Evolutionary conservation across 2,329 filamentous ascomycete genomes (phyloP), one percentile per base, ranked within the genome.

Genomic region (Pseudopithomyces chartarum): DNA sequence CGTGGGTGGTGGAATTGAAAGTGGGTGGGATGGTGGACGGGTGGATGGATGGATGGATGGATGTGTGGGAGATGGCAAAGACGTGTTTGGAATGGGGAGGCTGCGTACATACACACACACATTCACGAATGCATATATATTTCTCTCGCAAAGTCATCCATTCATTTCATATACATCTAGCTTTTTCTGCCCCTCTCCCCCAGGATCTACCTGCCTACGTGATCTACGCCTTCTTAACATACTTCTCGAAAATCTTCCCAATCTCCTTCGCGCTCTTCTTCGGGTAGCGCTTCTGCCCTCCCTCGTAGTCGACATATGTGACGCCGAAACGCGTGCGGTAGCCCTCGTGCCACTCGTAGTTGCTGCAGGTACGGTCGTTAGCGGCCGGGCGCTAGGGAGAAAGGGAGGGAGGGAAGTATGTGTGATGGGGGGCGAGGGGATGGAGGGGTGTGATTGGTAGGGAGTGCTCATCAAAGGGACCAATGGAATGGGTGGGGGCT

Each of bases 331-430:
- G 84, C 42, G 91, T 95, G 79, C 91, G 88, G 71, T 94, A 96
- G 11, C 91, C 91, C 74, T 96, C 91, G n/a, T 91, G 90, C 90
- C 90, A 94, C 77, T 94, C 91, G 68, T 94, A 94, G 80, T 94
- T 94, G 77, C 83, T 85, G 67, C 54, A 67, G 54, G 61, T 56
- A 65, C 56, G 45, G n/a, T 15, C 40, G 61, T 73, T 64, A 71
- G 69, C 52, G 53, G 48, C 23, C 7, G 15, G n/a, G 48, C 22
- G 32, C 39, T n/a, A 33, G n/a, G n/a, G n/a, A n/a, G n/a, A n/a
- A n/a, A n/a, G n/a, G n/a, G n/a, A n/a, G n/a, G n/a, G n/a, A n/a
- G n/a, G n/a, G n/a, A n/a, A n/a, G n/a, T n/a, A 38, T n/a, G 26
- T 39, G 22, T 38, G n/a, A 47, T 33, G 36, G 43, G 22, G 43